Conservation (phyloP, 495 filamentous ascomycete genomes). For the Staphylotrichum longicolle region DNA sequence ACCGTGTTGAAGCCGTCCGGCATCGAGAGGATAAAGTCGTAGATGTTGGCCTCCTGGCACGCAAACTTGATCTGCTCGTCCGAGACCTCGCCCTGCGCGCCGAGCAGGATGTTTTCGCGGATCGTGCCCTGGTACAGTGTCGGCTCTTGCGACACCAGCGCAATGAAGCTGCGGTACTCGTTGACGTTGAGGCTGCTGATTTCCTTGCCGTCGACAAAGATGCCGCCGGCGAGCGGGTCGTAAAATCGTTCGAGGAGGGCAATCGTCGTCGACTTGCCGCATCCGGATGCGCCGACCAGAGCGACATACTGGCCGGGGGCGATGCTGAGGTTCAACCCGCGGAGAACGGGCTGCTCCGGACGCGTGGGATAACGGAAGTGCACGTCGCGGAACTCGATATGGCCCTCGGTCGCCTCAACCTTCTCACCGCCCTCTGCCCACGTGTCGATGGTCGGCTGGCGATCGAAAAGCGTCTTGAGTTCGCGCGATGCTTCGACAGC, state of each 20-base stretch:
- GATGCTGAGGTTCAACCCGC: constrained; percentile 56
- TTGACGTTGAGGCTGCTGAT: constrained; percentile 50
- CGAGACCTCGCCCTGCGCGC: constrained; percentile 42
- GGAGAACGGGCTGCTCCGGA: constrained; percentile 56
- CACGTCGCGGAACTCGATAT: constrained; percentile 59
- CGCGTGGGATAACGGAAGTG: constrained; percentile 62
- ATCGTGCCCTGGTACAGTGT: constrained; percentile 58
- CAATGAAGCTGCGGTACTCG: constrained; percentile 56
- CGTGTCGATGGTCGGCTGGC: constrained; percentile 40
- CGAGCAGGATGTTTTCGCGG: constrained; percentile 60
- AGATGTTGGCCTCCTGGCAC: constrained; percentile 63
- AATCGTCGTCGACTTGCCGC: constrained; percentile 74
- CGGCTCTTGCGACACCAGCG: constrained; percentile 66
- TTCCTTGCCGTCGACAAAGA: constrained; percentile 55
- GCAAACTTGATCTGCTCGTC: constrained; percentile 58
- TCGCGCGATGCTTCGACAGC: constrained; percentile 36
- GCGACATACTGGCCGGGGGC: constrained; percentile 66
- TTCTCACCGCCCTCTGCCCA: constrained; percentile 74
- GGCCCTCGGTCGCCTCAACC: constrained; percentile 51
- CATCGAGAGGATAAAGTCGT: constrained; percentile 63
- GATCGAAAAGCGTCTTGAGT: constrained; percentile 43
- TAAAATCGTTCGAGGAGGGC: constrained; percentile 69
- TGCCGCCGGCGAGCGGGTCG: constrained; percentile 55
- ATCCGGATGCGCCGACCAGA: constrained; percentile 71
- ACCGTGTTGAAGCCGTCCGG: constrained; percentile 63